A percentile compares a stretch with the other conserved stretches of the same genome.
Conservation (phyloP, 768 basidiomycete genomes). For the Agaricus blazei region DNA sequence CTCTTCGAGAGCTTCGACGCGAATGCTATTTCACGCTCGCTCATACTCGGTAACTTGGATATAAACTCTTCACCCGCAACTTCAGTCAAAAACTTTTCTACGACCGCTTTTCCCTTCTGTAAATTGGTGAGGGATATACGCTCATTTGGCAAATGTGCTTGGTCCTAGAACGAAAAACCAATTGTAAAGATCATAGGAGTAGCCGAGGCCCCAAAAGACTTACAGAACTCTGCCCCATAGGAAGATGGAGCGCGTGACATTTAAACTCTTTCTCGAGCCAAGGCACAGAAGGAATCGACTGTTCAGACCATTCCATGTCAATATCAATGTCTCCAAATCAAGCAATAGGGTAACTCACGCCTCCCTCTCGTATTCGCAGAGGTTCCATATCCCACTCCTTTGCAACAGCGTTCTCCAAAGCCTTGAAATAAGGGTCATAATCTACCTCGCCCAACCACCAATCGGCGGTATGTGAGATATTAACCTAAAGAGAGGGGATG, state of each 20-base stretch:
- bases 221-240: slow-evolving; percentile 89
- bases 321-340: neutral
- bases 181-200: neutral
- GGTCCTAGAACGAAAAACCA: slow-evolving; percentile 48
- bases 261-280: slow-evolving; percentile 89
- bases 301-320: neutral
- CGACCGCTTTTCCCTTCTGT: slow-evolving; percentile 66
- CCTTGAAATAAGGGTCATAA: slow-evolving; percentile 73
- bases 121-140: slow-evolving; percentile 84
- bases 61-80: slow-evolving; percentile 31
- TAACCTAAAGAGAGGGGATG: slow-evolving; percentile 41
- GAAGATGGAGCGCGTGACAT: slow-evolving; percentile 88
- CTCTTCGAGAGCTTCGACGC: too few relatives aligned
- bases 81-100: slow-evolving; percentile 67
- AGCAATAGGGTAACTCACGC: slow-evolving; percentile 44
- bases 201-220: slow-evolving; percentile 18
- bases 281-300: slow-evolving; percentile 94
- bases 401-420: slow-evolving; percentile 74
- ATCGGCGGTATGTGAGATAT: slow-evolving; percentile 78
- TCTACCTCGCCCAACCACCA: slow-evolving; percentile 96
- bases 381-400: slow-evolving; percentile 89
- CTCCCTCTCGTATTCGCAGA: slow-evolving; percentile 88
- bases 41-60: neutral
- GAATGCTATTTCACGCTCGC: too few relatives aligned
- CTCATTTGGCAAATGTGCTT: slow-evolving; percentile 92